phyloP scores from a whole-genome alignment of 805 yeast species.

The Candida ponderosae region DNA sequence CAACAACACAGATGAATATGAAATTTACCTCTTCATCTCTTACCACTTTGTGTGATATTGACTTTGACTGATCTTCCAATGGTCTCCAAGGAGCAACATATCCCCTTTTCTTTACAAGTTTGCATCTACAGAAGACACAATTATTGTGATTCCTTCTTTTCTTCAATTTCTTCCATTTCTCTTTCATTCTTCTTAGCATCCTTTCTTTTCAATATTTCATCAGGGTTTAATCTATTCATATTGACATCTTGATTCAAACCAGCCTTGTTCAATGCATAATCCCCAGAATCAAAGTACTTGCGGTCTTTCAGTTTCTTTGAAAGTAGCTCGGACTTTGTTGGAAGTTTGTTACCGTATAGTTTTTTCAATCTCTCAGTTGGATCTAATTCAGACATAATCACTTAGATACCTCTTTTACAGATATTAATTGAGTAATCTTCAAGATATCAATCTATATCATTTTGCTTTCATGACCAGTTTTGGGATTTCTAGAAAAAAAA shows the following conservation, averaged over 20 bases:
- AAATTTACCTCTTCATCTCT: too few relatives aligned
- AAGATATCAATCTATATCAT: too few relatives aligned
- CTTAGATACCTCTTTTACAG: too few relatives aligned
- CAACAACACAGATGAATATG: too few relatives aligned
- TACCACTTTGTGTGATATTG: too few relatives aligned
- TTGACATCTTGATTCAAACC: slow-evolving; percentile 32
- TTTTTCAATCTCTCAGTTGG: slow-evolving; percentile 44
- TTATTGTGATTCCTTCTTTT: slow-evolving; percentile 4
- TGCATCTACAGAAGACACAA: too few relatives aligned
- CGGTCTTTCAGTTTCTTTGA: slow-evolving; percentile 76
- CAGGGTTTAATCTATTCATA: slow-evolving; percentile 1
- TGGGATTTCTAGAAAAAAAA: too few relatives aligned
- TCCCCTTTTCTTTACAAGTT: too few relatives aligned
- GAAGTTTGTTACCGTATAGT: slow-evolving; percentile 72
- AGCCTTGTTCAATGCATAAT: slow-evolving; percentile 78
- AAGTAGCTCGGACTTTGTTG: slow-evolving; percentile 70
- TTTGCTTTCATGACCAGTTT: too few relatives aligned
- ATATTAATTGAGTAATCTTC: too few relatives aligned
- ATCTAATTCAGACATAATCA: neutral
- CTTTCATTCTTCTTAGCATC: neutral
- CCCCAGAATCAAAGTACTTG: slow-evolving; percentile 91
- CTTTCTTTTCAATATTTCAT: neutral
- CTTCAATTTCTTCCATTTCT: neutral
- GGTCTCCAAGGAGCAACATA: too few relatives aligned
- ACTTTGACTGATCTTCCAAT: too few relatives aligned